phyloP scores from a whole-genome alignment of 192 early-diverging fungal genomes.

The Gaertneriomyces semiglobifer region DNA sequence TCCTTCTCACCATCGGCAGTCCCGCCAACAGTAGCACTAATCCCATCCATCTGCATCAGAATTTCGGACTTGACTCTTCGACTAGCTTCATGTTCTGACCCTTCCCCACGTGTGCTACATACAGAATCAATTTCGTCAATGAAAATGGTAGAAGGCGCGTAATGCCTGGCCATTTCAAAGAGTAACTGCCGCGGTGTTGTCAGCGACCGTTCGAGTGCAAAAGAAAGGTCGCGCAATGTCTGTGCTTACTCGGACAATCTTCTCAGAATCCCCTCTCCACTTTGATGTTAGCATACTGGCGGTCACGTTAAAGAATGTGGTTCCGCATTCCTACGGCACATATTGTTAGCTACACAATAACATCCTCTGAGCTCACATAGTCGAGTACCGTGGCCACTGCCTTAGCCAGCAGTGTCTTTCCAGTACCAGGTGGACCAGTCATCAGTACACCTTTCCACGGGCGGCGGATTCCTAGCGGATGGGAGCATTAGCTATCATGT shows the following conservation, averaged over 20 bases:
- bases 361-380: too few species aligned
- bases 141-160: conserved; percentile 63
- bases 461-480: conserved; percentile 38
- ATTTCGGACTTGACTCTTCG: conserved; percentile 60
- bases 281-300: conserved; percentile 58
- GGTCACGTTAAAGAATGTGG: conserved; percentile 64
- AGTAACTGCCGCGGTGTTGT: conserved; percentile 37
- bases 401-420: conserved; percentile 62
- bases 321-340: conserved; percentile 53
- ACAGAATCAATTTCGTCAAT: conserved; percentile 66
- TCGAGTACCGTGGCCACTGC: conserved; percentile 55
- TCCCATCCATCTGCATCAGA: conserved; percentile 67
- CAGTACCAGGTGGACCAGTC: conserved; percentile 62
- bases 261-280: conserved; percentile 64
- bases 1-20: conserved; percentile 40
- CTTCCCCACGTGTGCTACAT: conserved; percentile 48
- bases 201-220: neutral
- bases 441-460: conserved; percentile 68
- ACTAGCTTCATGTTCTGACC: conserved; percentile 51
- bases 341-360: neutral
- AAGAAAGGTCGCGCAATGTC: neutral
- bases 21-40: conserved; percentile 33
- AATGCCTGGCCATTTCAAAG: conserved; percentile 60
- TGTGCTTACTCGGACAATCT: conserved; percentile 51
- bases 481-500: neutral